Percentiles rank a stretch among this genome's conserved stretches.
These are phyloP conservation scores for Zygosaccharomyces sapae DNA, from an alignment of 1,139 yeast species.

Conservation along the genomic window DNA sequence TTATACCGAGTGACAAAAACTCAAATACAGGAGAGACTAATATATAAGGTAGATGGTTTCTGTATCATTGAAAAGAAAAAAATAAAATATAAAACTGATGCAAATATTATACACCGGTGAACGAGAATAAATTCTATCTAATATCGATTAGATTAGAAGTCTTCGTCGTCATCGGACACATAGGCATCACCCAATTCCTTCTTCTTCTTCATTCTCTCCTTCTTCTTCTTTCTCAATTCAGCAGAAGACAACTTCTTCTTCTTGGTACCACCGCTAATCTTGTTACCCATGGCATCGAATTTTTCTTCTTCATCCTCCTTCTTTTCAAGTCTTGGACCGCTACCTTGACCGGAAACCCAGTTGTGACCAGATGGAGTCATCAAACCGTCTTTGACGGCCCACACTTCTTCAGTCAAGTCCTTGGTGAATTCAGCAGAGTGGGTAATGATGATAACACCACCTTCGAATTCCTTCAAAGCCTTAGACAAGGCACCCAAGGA, in stretches of 20 bases:
- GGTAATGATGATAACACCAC: slow-evolving; percentile 99
- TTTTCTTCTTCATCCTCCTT: slow-evolving; percentile 96
- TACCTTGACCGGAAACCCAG: slow-evolving; percentile 99
- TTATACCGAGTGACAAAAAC: slow-evolving; percentile 12
- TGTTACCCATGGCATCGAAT: slow-evolving; percentile 99
- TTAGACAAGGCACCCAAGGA: slow-evolving; percentile 98
- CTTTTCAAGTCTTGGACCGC: slow-evolving; percentile 99
- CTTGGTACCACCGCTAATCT: slow-evolving; percentile 94
- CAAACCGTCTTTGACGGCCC: slow-evolving; percentile 97
- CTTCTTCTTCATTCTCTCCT: slow-evolving; percentile 99
- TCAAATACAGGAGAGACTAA: slow-evolving; percentile 11
- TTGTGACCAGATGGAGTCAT: slow-evolving; percentile 99
- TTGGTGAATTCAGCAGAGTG: slow-evolving; percentile 99
- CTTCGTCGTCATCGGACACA: slow-evolving; percentile 82
- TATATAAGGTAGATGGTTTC: slow-evolving; percentile 16
- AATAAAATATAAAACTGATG: slow-evolving; percentile 18
- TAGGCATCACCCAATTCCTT: slow-evolving; percentile 99
- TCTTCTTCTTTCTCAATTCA: slow-evolving; percentile 99
- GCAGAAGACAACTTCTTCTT: slow-evolving; percentile 97
- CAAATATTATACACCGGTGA: slow-evolving; percentile 9
- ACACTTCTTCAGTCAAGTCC: slow-evolving; percentile 98
- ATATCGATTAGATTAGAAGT: slow-evolving; percentile 20
- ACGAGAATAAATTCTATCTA: slow-evolving; percentile 3
- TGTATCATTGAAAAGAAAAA: slow-evolving; percentile 21
- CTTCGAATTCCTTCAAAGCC: slow-evolving; percentile 97